A percentile compares a stretch with the other conserved stretches of the same genome.
phyloP scores from a whole-genome alignment of 2,329 filamentous ascomycete species.

The Coniochaeta sp. region DNA sequence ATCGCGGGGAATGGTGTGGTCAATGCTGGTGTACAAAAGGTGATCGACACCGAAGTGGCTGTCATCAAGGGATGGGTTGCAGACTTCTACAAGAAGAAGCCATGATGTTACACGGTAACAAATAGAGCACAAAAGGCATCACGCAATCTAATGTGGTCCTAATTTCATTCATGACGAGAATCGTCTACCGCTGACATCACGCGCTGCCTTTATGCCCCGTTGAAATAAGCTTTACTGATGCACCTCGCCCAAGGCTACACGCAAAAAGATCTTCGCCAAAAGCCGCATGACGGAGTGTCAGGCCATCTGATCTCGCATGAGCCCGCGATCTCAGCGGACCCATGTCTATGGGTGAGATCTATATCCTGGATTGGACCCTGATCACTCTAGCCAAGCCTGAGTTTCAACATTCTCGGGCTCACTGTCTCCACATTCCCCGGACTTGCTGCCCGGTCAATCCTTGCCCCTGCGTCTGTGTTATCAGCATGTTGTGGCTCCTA shows the following conservation, averaged over 20 bases:
- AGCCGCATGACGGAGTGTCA: not conserved
- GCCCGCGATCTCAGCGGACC: not conserved
- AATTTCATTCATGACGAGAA: not conserved
- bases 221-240: not conserved
- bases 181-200: not conserved
- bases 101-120: not conserved
- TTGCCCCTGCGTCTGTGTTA: too few relatives aligned
- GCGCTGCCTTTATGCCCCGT: not conserved
- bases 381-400: too few relatives aligned
- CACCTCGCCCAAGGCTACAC: too few relatives aligned
- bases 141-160: not conserved
- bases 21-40: constrained; percentile 39
- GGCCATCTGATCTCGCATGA: not conserved
- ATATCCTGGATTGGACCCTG: too few relatives aligned
- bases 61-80: constrained; percentile 47
- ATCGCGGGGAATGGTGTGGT: constrained; percentile 36
- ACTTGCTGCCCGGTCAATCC: too few relatives aligned
- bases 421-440: too few relatives aligned
- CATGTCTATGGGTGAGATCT: too few relatives aligned
- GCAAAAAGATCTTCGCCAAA: too few relatives aligned
- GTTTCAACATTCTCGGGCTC: too few relatives aligned
- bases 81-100: constrained; percentile 34
- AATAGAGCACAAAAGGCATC: not conserved
- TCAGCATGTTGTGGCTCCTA: too few relatives aligned
- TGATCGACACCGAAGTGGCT: constrained; percentile 41